Percentiles rank a stretch among this genome's conserved stretches.
Conservation (phyloP, 176 grass and related monocot species). For the Aegilops umbellulata region DNA sequence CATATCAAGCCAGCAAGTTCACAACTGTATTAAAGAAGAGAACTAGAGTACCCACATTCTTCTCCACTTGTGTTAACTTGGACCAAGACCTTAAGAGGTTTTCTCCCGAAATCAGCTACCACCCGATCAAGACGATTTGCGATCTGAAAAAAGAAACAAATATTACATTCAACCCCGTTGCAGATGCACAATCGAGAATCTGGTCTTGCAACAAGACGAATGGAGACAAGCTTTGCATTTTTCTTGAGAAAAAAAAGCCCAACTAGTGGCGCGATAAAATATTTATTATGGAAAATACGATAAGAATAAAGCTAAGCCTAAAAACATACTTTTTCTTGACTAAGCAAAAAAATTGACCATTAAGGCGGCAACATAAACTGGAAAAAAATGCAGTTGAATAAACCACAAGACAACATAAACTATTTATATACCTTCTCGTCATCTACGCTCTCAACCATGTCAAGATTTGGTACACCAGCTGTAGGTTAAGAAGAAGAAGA, state of each 20-base stretch:
- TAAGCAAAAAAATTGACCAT: neutral
- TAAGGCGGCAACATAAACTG: neutral
- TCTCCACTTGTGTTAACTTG: conserved; percentile 99
- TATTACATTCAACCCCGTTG: neutral
- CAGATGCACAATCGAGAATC: neutral
- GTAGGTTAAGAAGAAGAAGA: conserved; percentile 28
- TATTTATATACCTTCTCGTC: conserved; percentile 73
- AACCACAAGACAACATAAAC: conserved; percentile 24
- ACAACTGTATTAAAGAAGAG: neutral
- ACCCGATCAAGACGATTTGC: conserved; percentile 84
- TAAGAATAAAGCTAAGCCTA: neutral
- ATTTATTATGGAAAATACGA: neutral
- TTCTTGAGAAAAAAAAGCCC: neutral
- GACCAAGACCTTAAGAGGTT: conserved; percentile 83
- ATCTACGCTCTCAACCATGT: conserved; percentile 92
- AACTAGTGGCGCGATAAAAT: neutral
- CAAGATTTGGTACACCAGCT: conserved; percentile 92
- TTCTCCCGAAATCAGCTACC: conserved; percentile 89
- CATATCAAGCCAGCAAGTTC: neutral
- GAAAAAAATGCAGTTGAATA: neutral
- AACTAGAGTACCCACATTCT: conserved; percentile 73
- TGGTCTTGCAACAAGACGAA: neutral
- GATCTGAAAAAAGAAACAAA: conserved; percentile 56
- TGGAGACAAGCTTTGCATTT: neutral
- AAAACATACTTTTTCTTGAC: neutral